These are phyloP conservation scores for Phytophthora hybrid DNA, from an alignment of 352 stramenopile genomes.

Conservation along the genomic window DNA sequence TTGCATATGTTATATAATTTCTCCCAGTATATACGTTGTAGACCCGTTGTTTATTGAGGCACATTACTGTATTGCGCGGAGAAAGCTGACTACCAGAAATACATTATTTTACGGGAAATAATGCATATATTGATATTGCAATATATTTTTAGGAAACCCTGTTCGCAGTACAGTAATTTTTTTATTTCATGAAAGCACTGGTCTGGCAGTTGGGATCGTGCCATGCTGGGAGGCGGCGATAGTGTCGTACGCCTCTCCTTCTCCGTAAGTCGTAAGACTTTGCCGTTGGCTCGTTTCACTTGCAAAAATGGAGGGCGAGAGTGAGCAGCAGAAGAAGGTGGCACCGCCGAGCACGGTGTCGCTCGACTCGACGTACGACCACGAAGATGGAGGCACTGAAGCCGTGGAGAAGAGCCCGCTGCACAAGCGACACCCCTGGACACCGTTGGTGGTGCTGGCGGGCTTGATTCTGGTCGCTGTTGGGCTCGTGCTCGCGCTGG, in stretches of 20 bases:
- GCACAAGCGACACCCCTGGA: constrained; percentile 9
- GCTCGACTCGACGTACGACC: constrained; percentile 32
- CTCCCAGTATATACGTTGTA: no score
- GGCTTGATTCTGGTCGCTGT: constrained; percentile 30
- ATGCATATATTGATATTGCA: no score
- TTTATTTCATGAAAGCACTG: no score
- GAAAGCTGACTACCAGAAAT: no score
- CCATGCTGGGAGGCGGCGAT: constrained; percentile 33
- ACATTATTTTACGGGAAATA: no score
- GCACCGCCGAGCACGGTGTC: constrained; percentile 38
- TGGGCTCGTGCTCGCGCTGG: constrained; percentile 30
- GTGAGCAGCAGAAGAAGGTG: constrained; percentile 21
- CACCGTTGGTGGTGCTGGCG: constrained; percentile 18
- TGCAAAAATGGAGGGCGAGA: constrained; percentile 33
- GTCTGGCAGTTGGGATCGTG: background rate
- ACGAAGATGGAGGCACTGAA: constrained; percentile 8
- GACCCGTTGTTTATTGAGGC: no score
- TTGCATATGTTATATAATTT: no score
- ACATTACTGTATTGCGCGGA: no score
- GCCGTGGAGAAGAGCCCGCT: constrained; percentile 3
- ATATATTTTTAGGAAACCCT: no score
- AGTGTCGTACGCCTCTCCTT: constrained; percentile 20
- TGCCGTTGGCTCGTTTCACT: constrained; percentile 17
- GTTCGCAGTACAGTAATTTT: no score
- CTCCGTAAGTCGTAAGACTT: constrained; percentile 4